phyloP scores from a whole-genome alignment of 495 filamentous ascomycete genomes.

The Eremomyces bilateralis region DNA sequence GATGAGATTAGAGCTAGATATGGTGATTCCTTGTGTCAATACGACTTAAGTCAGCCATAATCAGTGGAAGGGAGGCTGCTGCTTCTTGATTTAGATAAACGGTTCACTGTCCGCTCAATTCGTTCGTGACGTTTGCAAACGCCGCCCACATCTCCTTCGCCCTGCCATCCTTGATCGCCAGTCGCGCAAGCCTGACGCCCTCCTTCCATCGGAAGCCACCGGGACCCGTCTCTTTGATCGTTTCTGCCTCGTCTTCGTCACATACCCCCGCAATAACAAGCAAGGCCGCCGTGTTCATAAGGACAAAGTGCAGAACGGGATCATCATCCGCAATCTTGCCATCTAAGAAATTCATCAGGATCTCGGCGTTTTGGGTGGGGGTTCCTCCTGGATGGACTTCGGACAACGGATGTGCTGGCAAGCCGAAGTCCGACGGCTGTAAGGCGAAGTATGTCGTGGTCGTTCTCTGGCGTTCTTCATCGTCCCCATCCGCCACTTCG shows the following conservation, averaged over 20 bases:
- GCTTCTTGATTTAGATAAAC: too few species aligned
- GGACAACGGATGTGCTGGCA: constrained; percentile 48
- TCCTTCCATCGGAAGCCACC: constrained; percentile 83
- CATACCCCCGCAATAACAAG: constrained; percentile 71
- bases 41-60: too few species aligned
- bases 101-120: too few species aligned
- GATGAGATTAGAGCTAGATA: too few species aligned
- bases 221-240: constrained; percentile 59
- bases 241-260: constrained; percentile 53
- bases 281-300: constrained; percentile 80
- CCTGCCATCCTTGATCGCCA: constrained; percentile 61
- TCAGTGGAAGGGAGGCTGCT: too few species aligned
- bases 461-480: constrained; percentile 25
- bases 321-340: constrained; percentile 50
- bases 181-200: constrained; percentile 62
- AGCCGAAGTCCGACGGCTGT: constrained; percentile 63
- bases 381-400: constrained; percentile 67
- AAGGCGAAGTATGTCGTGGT: constrained; percentile 51
- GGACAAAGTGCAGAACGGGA: constrained; percentile 78
- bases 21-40: too few species aligned
- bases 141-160: constrained; percentile 42
- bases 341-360: constrained; percentile 53
- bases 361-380: constrained; percentile 68
- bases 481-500: constrained; percentile 18
- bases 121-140: constrained; percentile 21